These are phyloP conservation scores for Melocanna baccifera DNA, from an alignment of 176 grass and related monocot species.

Conservation along the genomic window DNA sequence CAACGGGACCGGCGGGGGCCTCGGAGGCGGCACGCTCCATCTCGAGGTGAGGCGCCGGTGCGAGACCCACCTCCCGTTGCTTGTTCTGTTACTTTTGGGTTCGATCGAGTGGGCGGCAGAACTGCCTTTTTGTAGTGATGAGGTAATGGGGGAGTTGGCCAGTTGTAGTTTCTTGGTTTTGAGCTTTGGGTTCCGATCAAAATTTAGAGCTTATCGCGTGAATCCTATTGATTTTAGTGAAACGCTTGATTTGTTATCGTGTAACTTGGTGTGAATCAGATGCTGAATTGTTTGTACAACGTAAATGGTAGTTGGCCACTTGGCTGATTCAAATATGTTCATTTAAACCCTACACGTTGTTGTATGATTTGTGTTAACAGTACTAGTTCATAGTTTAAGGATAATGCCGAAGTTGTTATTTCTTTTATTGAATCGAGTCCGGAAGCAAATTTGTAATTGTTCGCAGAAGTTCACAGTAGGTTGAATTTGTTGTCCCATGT, in stretches of 20 bases:
- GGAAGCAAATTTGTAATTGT: neutral
- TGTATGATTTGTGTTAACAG: neutral
- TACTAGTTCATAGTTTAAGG: neutral
- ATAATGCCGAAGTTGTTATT: neutral
- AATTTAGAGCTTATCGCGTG: neutral
- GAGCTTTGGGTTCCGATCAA: neutral
- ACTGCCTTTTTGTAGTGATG: neutral
- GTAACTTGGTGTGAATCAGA: neutral
- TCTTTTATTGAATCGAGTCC: neutral
- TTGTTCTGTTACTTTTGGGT: neutral
- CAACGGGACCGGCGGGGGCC: conserved; percentile 41
- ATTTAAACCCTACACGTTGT: neutral
- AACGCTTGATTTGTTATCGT: neutral
- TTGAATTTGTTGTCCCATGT: neutral
- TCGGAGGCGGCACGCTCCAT: conserved; percentile 51
- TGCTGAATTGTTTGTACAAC: neutral
- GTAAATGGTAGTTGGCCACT: neutral
- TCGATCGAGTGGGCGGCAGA: neutral
- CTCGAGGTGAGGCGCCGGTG: conserved; percentile 46
- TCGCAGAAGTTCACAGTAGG: neutral
- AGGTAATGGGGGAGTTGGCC: neutral
- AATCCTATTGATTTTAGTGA: neutral
- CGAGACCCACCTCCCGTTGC: neutral
- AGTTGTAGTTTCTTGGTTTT: neutral
- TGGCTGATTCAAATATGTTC: neutral